Base-by-base conservation (phyloP, 106 monocot genomes). In the Narthecium ossifragum region DNA sequence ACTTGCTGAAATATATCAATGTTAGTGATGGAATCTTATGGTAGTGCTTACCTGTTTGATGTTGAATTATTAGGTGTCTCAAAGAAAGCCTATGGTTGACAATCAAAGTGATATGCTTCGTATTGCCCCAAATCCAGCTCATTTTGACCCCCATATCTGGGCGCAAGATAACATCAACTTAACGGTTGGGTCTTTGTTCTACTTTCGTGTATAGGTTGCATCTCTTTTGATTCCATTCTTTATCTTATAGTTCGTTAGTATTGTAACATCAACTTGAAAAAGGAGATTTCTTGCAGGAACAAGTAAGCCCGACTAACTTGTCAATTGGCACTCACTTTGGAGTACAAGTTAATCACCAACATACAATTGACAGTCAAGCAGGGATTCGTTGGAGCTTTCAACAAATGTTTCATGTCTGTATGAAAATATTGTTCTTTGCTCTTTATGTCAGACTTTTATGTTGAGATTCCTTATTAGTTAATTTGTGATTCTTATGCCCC, bases 281-380 rank as follows among this genome's bases (percentile, higher is more conserved):
- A 18, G 3, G 43, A 27, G 21, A 34, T n/a, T 62, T 67, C 26
- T 40, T 46, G 12, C 26, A 78, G 78, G 78, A 78, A 36, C 78
- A 68, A 64, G 78, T 68, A 11, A 73, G 51, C 53, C 68, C 68
- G 1, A 72, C 73, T 37, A 78, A 78, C 68, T 69, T 78, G 53
- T 64, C 78, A n/a, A 73, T 78, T 59, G 64, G 68, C 52, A 64
- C 39, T 53, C 78, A 78, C 34, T 78, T 73, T 78, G 78, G 78
- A 59, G 58, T 78, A 24, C 59, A 68, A 59, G 10, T 78, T 50
- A 68, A 68, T 54, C 72, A 73, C 33, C 78, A 67, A n/a, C 78
- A 73, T 73, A 40, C 29, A 12, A 62, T 68, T 41, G 78, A 73
- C 51, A 78, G 40, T 68, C 78, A 78, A 52, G 34, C 73, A 59